These are phyloP conservation scores for Aspergillus nomiae DNA, from an alignment of 2,329 filamentous ascomycete species.

Conservation along the genomic window DNA sequence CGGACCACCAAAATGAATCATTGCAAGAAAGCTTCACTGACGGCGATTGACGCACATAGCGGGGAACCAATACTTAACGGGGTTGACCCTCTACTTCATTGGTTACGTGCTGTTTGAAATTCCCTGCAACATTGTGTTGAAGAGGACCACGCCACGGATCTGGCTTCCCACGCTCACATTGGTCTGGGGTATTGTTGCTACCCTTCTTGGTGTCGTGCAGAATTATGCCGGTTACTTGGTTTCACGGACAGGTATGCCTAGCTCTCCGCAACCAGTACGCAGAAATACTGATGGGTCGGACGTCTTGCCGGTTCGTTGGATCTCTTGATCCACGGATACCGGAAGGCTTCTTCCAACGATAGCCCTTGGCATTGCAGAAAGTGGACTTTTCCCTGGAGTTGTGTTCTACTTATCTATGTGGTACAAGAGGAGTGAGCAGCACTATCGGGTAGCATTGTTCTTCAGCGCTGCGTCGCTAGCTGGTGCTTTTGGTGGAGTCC, in stretches of 20 bases:
- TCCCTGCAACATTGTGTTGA: conserved; percentile 46
- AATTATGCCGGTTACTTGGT: conserved; percentile 53
- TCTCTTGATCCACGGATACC: conserved; percentile 1
- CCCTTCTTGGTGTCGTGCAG: conserved; percentile 50
- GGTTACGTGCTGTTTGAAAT: conserved; percentile 44
- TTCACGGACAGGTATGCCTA: conserved; percentile 42
- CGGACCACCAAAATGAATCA: conserved; percentile 6
- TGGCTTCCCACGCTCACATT: conserved; percentile 48
- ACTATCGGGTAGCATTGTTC: conserved; percentile 62
- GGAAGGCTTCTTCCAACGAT: background rate
- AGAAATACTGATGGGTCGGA: background rate
- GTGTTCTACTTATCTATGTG: conserved; percentile 64
- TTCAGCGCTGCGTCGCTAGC: conserved; percentile 61
- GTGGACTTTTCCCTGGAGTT: conserved; percentile 56
- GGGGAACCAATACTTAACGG: conserved; percentile 43
- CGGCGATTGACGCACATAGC: conserved; percentile 19
- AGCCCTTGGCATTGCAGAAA: conserved; percentile 56
- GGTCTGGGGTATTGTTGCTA: conserved; percentile 54
- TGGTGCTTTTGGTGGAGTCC: conserved; percentile 62
- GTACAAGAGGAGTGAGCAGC: conserved; percentile 62
- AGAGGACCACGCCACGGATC: conserved; percentile 39
- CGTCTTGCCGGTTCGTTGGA: background rate
- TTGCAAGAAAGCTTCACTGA: background rate
- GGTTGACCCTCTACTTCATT: conserved; percentile 42
- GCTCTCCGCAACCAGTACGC: too few species aligned